These are phyloP conservation scores for Paxillus rubicundulus DNA, from an alignment of 768 basidiomycete species.

Conservation along the genomic window DNA sequence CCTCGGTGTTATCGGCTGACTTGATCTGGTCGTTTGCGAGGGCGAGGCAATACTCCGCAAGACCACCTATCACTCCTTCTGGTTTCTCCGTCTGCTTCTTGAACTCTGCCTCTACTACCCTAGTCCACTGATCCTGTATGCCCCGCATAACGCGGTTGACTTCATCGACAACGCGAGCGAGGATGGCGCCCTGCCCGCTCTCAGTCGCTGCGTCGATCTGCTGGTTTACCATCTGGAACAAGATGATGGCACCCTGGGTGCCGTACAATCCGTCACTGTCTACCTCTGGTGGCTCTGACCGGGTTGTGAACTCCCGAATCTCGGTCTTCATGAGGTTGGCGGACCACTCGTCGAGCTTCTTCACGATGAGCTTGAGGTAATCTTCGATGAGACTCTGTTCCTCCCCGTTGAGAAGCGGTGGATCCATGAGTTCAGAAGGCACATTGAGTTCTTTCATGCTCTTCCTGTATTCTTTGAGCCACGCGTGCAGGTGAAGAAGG, in stretches of 20 bases:
- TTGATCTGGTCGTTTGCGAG: slow-evolving; percentile 98
- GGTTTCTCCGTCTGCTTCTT: slow-evolving; percentile 87
- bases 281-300: slow-evolving; percentile 83
- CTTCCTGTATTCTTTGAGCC: slow-evolving; percentile 94
- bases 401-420: slow-evolving; percentile 91
- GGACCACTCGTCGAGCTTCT: slow-evolving; percentile 97
- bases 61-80: slow-evolving; percentile 80
- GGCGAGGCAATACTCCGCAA: slow-evolving; percentile 95
- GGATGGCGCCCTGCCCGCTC: slow-evolving; percentile 91
- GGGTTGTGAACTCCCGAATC: slow-evolving; percentile 74
- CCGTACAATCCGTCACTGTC: slow-evolving; percentile 89
- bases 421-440: slow-evolving; percentile 76
- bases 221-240: slow-evolving; percentile 98
- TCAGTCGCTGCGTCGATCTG: slow-evolving; percentile 94
- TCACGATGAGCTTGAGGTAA: slow-evolving; percentile 89
- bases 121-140: slow-evolving; percentile 86
- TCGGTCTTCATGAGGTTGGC: slow-evolving; percentile 92
- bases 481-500: slow-evolving; percentile 81
- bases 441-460: slow-evolving; percentile 94
- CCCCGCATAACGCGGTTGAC: slow-evolving; percentile 84
- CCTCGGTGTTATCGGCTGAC: slow-evolving; percentile 90
- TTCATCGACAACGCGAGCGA: slow-evolving; percentile 88
- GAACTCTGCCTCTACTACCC: slow-evolving; percentile 77
- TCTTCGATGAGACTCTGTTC: slow-evolving; percentile 93
- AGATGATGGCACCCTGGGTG: slow-evolving; percentile 87